Conservation (phyloP, 1,284 basidiomycete genomes). For the Ceratobasidium sp. region DNA sequence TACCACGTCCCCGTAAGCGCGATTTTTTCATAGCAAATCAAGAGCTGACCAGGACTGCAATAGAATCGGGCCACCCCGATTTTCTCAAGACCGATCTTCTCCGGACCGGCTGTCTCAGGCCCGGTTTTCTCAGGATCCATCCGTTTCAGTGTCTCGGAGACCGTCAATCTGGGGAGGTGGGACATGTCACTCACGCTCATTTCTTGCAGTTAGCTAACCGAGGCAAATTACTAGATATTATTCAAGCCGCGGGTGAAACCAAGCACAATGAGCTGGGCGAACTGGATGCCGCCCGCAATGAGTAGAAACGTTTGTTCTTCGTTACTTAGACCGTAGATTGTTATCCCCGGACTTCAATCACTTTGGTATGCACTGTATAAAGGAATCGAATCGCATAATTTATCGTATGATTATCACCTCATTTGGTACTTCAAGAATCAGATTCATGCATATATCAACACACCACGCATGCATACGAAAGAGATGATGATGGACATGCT, state of each 20-base stretch:
- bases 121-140: neutral
- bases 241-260: conserved; percentile 27
- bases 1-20: conserved; percentile 16
- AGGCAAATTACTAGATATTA: conserved; percentile 13
- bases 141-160: conserved; percentile 25
- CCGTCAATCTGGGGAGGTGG: conserved; percentile 39
- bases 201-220: neutral
- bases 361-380: conserved; percentile 12
- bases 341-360: conserved; percentile 7
- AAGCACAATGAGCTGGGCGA: conserved; percentile 20
- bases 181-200: neutral
- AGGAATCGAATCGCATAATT: conserved; percentile 30
- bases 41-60: neutral
- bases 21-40: neutral
- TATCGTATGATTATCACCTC: conserved; percentile 39
- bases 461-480: conserved; percentile 32
- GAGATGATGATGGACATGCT: conserved; percentile 20
- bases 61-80: conserved; percentile 15
- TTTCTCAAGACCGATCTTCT: conserved; percentile 12
- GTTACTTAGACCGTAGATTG: conserved; percentile 2
- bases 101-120: neutral
- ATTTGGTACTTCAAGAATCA: conserved; percentile 10
- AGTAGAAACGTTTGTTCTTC: conserved; percentile 5
- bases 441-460: conserved; percentile 41
- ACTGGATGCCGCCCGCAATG: neutral